phyloP scores from a whole-genome alignment of 75 land plant genomes.

The Ceratopteris richardii region DNA sequence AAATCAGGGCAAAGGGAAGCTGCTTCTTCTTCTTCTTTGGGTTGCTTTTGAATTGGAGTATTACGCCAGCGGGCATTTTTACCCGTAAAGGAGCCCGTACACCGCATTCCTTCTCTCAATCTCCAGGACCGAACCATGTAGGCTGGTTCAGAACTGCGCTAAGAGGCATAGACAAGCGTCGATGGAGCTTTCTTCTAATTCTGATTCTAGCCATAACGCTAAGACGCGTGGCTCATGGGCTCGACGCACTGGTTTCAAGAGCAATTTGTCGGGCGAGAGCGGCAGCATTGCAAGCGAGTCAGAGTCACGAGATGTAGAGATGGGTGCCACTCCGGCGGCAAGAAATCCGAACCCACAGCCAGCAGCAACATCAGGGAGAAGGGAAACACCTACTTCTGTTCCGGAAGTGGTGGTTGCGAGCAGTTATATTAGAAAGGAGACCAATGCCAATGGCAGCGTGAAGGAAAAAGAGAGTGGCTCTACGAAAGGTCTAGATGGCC shows the following conservation, averaged over 20 bases:
- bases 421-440: conserved; percentile 11
- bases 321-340: conserved; percentile 3
- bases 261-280: conserved; percentile 67
- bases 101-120: too few relatives aligned
- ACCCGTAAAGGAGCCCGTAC: too few relatives aligned
- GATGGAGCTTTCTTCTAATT: conserved; percentile 2
- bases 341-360: conserved; percentile 16
- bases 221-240: conserved; percentile 64
- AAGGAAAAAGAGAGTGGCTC: not conserved
- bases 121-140: too few relatives aligned
- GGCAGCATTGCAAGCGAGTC: conserved; percentile 20
- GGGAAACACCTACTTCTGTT: not conserved
- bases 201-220: conserved; percentile 17
- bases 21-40: too few relatives aligned
- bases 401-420: too few relatives aligned
- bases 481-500: not conserved
- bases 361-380: not conserved
- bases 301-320: conserved; percentile 15
- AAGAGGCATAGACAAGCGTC: too few relatives aligned
- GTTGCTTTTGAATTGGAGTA: too few relatives aligned
- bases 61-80: too few relatives aligned
- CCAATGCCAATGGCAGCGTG: conserved; percentile 1
- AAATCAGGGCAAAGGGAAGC: too few relatives aligned
- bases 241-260: conserved; percentile 69
- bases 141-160: too few relatives aligned